Evolutionary conservation across 352 stramenopile species (phyloP).

Genomic region (Phytophthora quininea): DNA sequence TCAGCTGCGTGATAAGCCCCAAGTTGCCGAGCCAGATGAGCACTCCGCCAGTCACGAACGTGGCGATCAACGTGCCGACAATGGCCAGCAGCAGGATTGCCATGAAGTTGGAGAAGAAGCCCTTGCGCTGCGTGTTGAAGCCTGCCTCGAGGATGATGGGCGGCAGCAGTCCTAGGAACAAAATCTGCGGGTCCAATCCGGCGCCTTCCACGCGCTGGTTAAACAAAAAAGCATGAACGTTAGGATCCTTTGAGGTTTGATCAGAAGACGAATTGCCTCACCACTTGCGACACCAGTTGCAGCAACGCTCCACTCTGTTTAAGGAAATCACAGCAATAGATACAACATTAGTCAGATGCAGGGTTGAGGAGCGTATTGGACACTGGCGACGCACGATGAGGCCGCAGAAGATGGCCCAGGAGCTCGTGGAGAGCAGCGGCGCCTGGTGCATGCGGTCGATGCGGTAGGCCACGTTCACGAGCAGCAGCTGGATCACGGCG

Average conservation of each 20-base stretch:
- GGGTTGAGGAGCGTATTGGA: background rate
- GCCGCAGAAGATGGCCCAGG: constrained; percentile 68
- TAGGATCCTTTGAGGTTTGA: too few species aligned
- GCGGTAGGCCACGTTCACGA: constrained; percentile 69
- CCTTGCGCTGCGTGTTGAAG: constrained; percentile 70
- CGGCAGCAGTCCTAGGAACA: constrained; percentile 67
- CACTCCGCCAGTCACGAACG: constrained; percentile 55
- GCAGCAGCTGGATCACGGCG: constrained; percentile 63
- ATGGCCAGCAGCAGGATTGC: constrained; percentile 53
- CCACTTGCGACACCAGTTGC: constrained; percentile 44
- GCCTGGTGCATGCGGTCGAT: constrained; percentile 55
- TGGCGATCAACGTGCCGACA: constrained; percentile 53
- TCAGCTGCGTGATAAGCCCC: constrained; percentile 64
- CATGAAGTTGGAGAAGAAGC: constrained; percentile 61
- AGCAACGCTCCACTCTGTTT: constrained; percentile 49
- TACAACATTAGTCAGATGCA: background rate
- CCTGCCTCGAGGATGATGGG: constrained; percentile 72
- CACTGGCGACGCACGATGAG: constrained; percentile 29
- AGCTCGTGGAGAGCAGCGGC: constrained; percentile 64
- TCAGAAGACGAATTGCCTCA: constrained; percentile 7
- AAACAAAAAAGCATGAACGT: background rate
- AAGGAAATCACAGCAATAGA: background rate
- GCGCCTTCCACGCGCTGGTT: constrained; percentile 45
- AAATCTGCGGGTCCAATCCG: constrained; percentile 61
- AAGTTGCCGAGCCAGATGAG: constrained; percentile 52